Conservation (phyloP, 257 asterid genomes). For the Schizonepeta tenuifolia region DNA sequence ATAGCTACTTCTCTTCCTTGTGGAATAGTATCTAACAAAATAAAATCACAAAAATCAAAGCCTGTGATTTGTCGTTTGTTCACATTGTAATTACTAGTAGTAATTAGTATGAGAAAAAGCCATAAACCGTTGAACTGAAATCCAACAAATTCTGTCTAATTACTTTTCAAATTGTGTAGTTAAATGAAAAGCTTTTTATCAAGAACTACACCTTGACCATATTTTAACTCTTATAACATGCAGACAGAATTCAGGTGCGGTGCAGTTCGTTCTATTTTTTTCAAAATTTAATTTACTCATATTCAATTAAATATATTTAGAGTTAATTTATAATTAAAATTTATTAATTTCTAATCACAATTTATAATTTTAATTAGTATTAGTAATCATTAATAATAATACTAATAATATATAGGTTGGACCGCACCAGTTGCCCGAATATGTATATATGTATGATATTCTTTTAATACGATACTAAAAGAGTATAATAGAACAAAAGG, state of each 20-base stretch:
- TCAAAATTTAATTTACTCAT: too few species aligned
- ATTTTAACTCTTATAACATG: neutral
- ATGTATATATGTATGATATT: neutral
- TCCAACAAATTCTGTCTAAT: neutral
- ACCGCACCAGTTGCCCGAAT: too few species aligned
- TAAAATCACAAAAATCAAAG: slow-evolving; percentile 16
- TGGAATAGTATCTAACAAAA: neutral
- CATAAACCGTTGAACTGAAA: neutral
- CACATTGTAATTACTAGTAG: too few species aligned
- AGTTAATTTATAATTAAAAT: too few species aligned
- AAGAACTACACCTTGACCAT: slow-evolving; percentile 16
- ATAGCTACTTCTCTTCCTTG: neutral
- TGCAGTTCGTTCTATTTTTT: too few species aligned
- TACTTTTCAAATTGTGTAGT: neutral
- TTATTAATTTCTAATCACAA: too few species aligned
- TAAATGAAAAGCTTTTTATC: neutral
- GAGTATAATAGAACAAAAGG: neutral
- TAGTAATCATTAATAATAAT: too few species aligned
- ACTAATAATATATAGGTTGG: too few species aligned
- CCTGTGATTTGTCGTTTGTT: slow-evolving; percentile 18
- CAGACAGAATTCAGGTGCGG: too few species aligned
- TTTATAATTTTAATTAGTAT: too few species aligned
- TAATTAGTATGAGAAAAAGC: neutral
- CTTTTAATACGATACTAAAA: neutral
- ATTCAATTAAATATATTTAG: too few species aligned